These are phyloP conservation scores for Fusarium sp. DNA, from an alignment of 2,329 filamentous ascomycete species.

Conservation along the genomic window DNA sequence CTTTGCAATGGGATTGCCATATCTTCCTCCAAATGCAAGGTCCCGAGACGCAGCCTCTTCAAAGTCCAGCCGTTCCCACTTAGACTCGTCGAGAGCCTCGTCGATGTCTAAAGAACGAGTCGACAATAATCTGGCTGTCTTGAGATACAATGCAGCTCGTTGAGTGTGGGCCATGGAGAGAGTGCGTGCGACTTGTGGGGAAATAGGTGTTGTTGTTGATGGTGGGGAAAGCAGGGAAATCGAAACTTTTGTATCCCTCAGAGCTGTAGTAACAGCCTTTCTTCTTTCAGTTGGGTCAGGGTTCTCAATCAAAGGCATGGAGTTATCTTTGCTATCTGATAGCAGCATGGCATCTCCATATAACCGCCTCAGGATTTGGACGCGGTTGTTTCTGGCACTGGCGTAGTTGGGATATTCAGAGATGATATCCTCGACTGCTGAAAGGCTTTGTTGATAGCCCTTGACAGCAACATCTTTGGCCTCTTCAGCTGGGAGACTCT, in stretches of 20 bases:
- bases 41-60: constrained; percentile 73
- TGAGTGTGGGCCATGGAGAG: constrained; percentile 79
- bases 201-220: constrained; percentile 65
- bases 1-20: constrained; percentile 74
- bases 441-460: constrained; percentile 62
- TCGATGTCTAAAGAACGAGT: constrained; percentile 56
- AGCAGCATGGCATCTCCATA: constrained; percentile 72
- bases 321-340: constrained; percentile 52
- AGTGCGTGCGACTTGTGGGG: constrained; percentile 72
- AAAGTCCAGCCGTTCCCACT: constrained; percentile 67
- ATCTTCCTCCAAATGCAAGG: constrained; percentile 73
- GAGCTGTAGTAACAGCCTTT: constrained; percentile 55
- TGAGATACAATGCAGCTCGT: constrained; percentile 73
- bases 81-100: constrained; percentile 57
- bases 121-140: constrained; percentile 64
- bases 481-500: constrained; percentile 55
- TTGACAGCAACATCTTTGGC: constrained; percentile 54
- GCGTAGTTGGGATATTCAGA: constrained; percentile 72
- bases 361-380: constrained; percentile 72
- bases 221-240: constrained; percentile 70
- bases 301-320: constrained; percentile 57
- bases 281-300: constrained; percentile 55
- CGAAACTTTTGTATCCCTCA: constrained; percentile 68
- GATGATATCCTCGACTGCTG: constrained; percentile 67
- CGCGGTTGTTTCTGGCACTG: constrained; percentile 80